Base-by-base conservation (phyloP, 805 yeast species). In the Yarrowia sp. region DNA sequence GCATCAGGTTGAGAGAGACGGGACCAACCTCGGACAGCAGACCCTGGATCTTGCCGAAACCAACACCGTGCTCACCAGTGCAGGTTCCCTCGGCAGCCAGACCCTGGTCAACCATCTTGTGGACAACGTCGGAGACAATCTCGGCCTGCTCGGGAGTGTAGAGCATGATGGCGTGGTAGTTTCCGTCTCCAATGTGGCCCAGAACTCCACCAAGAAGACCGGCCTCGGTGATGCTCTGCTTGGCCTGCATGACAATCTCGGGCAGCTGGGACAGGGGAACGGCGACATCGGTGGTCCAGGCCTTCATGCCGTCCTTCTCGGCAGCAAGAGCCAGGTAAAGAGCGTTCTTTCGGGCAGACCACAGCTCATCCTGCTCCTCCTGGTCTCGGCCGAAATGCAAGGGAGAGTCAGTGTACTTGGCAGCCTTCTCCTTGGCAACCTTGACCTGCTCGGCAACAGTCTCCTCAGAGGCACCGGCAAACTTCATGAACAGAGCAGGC, bases 1-100 rank as follows among this genome's bases (percentile, higher is more conserved):
- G 84, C 97, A 91, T 91, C 45, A 87, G 76, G 73, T 86, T 86
- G 35, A 91, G 83, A 0, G 95, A 85, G 0, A 84, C 88, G 5
- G 81, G 81, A 1, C 95, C 96, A 36, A 91, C 78, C 76, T 91
- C 97, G 69, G 80, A 78, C 38, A 82, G 79, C 42, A 91, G 77
- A 70, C 82, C 86, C 38, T 83, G 84, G 71, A 93, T 79, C 74
- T 91, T 91, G 45, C 94, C 93, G 14, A 72, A 73, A 9, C 97
- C 97, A 48, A 91, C 85, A 14, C 97, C 97, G 75, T 91, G 97
- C 74, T 91, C 97, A 43, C 97, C 97, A 5, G 92, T 89, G 72
- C 92, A 87, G 1, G 97, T 91, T 1, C 97, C 96, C 67, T 90
- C 96, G 46, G 87, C 83, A 1, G 79, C 83, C 16, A 91, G 78